These are phyloP conservation scores for Globisporangium iwayamae DNA, from an alignment of 352 stramenopile species.

Conservation along the genomic window DNA sequence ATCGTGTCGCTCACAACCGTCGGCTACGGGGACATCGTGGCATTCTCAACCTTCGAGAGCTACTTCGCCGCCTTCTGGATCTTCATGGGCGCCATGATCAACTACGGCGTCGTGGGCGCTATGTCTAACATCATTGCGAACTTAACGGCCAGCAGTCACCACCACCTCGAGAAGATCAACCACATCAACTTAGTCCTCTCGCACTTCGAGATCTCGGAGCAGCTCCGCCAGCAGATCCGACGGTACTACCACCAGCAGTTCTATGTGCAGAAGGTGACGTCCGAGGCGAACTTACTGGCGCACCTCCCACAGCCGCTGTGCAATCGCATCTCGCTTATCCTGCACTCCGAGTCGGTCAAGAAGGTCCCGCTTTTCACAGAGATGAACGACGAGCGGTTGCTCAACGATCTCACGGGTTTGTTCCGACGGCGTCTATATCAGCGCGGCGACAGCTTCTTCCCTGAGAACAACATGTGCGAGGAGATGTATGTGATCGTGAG, in stretches of 20 bases:
- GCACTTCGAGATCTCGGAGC: slow-evolving; percentile 57
- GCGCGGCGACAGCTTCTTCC: slow-evolving; percentile 53
- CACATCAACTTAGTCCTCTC: slow-evolving; percentile 58
- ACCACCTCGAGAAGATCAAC: slow-evolving; percentile 71
- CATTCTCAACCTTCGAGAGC: slow-evolving; percentile 67
- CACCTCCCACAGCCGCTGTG: slow-evolving; percentile 53
- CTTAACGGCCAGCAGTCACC: slow-evolving; percentile 47
- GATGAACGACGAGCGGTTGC: slow-evolving; percentile 44
- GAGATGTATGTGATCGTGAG: slow-evolving; percentile 70
- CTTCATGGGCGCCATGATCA: slow-evolving; percentile 69
- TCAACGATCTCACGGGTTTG: slow-evolving; percentile 64
- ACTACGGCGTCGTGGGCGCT: slow-evolving; percentile 69
- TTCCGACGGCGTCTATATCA: slow-evolving; percentile 68
- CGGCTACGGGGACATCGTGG: slow-evolving; percentile 75
- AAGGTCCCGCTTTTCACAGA: slow-evolving; percentile 62
- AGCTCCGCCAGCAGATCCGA: slow-evolving; percentile 53
- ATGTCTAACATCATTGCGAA: slow-evolving; percentile 83
- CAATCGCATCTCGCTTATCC: slow-evolving; percentile 63
- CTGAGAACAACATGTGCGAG: slow-evolving; percentile 58
- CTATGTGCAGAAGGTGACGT: slow-evolving; percentile 70
- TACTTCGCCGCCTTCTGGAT: slow-evolving; percentile 66
- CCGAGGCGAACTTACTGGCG: slow-evolving; percentile 52
- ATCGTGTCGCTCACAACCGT: slow-evolving; percentile 72
- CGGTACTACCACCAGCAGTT: slow-evolving; percentile 79
- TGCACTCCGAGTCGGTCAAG: slow-evolving; percentile 65